phyloP scores from a whole-genome alignment of 2,329 filamentous ascomycete species.

The Stagonosporopsis cucurbitacearum region DNA sequence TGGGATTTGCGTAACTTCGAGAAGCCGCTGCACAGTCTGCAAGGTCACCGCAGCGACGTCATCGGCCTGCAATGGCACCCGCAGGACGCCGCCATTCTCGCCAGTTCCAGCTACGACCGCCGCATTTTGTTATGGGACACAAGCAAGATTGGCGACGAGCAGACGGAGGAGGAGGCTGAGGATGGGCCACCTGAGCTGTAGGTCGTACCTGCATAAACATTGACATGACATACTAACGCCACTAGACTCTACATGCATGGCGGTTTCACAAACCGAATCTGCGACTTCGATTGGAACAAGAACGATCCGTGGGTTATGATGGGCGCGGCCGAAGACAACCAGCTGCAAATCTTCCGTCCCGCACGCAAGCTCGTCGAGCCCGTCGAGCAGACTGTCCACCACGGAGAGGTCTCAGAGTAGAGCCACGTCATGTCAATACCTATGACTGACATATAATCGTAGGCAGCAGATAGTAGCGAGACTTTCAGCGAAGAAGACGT shows the following conservation, averaged over 20 bases:
- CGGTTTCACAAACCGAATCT: slow-evolving; percentile 94
- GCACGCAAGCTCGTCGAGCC: slow-evolving; percentile 47
- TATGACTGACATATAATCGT: slow-evolving; percentile 6
- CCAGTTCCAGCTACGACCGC: slow-evolving; percentile 90
- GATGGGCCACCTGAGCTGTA: slow-evolving; percentile 95
- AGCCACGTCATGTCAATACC: not conserved
- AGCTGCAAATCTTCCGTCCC: slow-evolving; percentile 79
- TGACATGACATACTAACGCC: slow-evolving; percentile 14
- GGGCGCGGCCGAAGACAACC: slow-evolving; percentile 94
- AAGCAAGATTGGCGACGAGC: slow-evolving; percentile 89
- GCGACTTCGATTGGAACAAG: slow-evolving; percentile 97
- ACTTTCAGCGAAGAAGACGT: not conserved
- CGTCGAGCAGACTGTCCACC: slow-evolving; percentile 44
- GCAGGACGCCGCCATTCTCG: slow-evolving; percentile 83
- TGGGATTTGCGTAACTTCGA: slow-evolving; percentile 95
- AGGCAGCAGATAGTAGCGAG: not conserved
- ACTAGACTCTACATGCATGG: slow-evolving; percentile 94
- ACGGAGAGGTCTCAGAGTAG: slow-evolving; percentile 50
- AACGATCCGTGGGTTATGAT: slow-evolving; percentile 97
- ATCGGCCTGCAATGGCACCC: slow-evolving; percentile 96
- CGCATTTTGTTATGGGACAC: slow-evolving; percentile 97
- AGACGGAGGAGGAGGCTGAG: slow-evolving; percentile 91
- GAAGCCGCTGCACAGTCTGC: slow-evolving; percentile 85
- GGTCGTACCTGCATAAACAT: slow-evolving; percentile 47
- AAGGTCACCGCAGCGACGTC: slow-evolving; percentile 87